These are phyloP conservation scores for Verticillium tricorpus DNA, from an alignment of 2,329 filamentous ascomycete genomes.

Conservation along the genomic window DNA sequence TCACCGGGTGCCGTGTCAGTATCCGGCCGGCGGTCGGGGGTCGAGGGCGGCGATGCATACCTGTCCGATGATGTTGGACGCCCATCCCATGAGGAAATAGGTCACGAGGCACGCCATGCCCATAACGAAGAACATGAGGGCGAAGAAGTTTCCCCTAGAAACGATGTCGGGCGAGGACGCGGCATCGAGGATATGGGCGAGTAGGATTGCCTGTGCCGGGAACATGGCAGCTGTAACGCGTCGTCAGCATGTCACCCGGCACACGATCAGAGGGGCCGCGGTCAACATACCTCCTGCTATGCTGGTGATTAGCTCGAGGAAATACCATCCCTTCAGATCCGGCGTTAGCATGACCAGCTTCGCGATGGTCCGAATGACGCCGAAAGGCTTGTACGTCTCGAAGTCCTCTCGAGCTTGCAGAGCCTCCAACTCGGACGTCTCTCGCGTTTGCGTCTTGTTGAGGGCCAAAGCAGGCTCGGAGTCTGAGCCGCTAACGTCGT, in stretches of 20 bases:
- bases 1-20: not conserved
- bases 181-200: not conserved
- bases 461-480: not conserved
- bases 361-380: constrained; percentile 7
- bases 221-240: not conserved
- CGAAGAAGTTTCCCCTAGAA: constrained; percentile 32
- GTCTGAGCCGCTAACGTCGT: not conserved
- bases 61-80: constrained; percentile 8
- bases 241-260: not conserved
- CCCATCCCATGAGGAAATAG: constrained; percentile 16
- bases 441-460: not conserved
- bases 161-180: not conserved
- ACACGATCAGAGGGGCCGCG: not conserved
- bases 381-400: not conserved
- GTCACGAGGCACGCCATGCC: constrained; percentile 15
- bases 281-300: not conserved
- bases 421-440: not conserved
- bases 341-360: constrained; percentile 8
- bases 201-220: not conserved
- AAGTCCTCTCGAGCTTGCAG: constrained; percentile 7
- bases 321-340: constrained; percentile 10
- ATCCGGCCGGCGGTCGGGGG: no score
- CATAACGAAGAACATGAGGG: constrained; percentile 24
- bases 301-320: not conserved
- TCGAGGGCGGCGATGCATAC: no score